Percentiles rank a stretch among this genome's conserved stretches.
These are phyloP conservation scores for Camellia japonica DNA, from an alignment of 148 eudicot genomes.

Conservation along the genomic window DNA sequence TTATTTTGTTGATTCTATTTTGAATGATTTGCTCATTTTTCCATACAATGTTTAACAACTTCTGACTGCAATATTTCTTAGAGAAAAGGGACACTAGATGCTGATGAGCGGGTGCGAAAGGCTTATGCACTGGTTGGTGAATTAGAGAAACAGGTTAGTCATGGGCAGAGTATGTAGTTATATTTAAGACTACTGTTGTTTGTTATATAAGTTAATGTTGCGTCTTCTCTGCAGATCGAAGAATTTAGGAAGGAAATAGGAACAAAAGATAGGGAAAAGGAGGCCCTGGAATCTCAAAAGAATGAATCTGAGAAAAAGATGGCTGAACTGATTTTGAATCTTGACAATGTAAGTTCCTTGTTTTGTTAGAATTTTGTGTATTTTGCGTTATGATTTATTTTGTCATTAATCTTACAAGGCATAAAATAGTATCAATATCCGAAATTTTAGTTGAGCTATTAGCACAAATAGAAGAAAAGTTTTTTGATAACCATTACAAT, in stretches of 20 bases:
- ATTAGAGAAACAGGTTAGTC: slow-evolving; percentile 58
- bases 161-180: neutral
- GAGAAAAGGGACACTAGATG: slow-evolving; percentile 69
- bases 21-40: neutral
- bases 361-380: neutral
- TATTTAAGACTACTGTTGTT: slow-evolving; percentile 14
- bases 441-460: no score
- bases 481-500: no score
- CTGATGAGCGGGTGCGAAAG: slow-evolving; percentile 50
- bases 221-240: slow-evolving; percentile 40
- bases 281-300: slow-evolving; percentile 44
- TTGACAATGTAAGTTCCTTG: slow-evolving; percentile 53
- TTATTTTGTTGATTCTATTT: neutral
- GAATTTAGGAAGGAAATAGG: slow-evolving; percentile 62
- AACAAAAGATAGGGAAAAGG: slow-evolving; percentile 48
- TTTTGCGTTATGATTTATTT: neutral
- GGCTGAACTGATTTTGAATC: slow-evolving; percentile 42
- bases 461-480: no score
- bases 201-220: neutral
- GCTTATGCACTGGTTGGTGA: slow-evolving; percentile 61
- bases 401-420: neutral
- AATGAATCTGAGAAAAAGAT: slow-evolving; percentile 54
- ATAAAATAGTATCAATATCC: no score
- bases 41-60: neutral
- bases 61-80: slow-evolving; percentile 10